A percentile compares a stretch with the other conserved stretches of the same genome.
phyloP scores from a whole-genome alignment of 1,284 basidiomycete species.

The Irpex lacteus region DNA sequence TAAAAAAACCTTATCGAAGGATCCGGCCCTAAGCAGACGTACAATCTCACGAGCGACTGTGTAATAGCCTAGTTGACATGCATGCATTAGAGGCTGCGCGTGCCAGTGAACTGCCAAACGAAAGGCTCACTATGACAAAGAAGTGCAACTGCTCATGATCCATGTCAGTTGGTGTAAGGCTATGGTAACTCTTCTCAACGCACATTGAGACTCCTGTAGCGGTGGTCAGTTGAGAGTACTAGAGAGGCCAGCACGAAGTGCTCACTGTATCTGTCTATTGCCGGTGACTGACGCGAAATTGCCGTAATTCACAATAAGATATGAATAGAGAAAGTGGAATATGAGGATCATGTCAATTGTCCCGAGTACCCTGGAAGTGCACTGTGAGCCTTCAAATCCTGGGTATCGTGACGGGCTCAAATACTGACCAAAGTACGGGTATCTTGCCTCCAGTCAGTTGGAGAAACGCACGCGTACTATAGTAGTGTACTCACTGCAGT shows the following conservation, averaged over 20 bases:
- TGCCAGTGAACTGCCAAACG: neutral
- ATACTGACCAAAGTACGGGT: neutral
- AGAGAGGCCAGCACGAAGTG: neutral
- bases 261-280: neutral
- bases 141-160: neutral
- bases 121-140: neutral
- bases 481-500: neutral
- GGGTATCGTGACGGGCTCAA: neutral
- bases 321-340: neutral
- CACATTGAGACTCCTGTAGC: neutral
- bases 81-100: neutral
- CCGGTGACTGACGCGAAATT: neutral
- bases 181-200: neutral
- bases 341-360: conserved; percentile 1
- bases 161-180: neutral
- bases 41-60: neutral
- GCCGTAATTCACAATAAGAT: conserved; percentile 1
- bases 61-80: neutral
- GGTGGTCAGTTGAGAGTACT: neutral
- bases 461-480: too few species aligned
- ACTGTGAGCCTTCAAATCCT: neutral
- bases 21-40: neutral
- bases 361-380: neutral
- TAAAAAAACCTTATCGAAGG: neutral
- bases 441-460: neutral